Base-by-base conservation (phyloP, 805 yeast genomes). In the Alloascoidea hylecoeti region DNA sequence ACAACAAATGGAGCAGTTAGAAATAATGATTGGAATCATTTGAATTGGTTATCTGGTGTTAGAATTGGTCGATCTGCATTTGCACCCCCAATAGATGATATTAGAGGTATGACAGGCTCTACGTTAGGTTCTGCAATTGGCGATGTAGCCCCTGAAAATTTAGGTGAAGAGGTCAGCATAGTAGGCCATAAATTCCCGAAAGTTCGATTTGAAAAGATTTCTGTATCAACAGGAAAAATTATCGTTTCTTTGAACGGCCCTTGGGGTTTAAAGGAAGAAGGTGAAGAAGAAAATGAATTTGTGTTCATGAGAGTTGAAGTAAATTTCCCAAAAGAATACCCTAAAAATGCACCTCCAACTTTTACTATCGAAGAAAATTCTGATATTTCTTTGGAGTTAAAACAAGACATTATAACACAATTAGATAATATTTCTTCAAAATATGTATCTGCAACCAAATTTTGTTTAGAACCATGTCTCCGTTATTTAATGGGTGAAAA, bases 1-100 rank as follows among this genome's bases (percentile, higher is more conserved):
- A n/a, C 30, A n/a, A n/a, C n/a, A 23, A 23, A n/a, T 23, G 30
- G 30, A 60, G 1, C 48, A 52, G 17, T 60, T 49, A 37, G 58
- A 59, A 39, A 53, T 56, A 17, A 51, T 58, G 1, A 14, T 16
- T 37, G 40, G 57, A 60, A 51, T 46, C 94, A 84, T 50, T 60
- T 89, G 43, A 77, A 80, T 44, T 89, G 97, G 97, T 76, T 94
- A 30, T 78, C 96, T 0, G 96, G 97, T 38, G 94, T 89, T 4
- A 66, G 86, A 41, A 72, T 89, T 44, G 84, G 84, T 1, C 60
- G 64, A 33, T 53, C 72, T 5, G 70, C 69, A 3, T 58, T 61
- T 40, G 49, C 53, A 5, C 42, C 30, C 9, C 30, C 30, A n/a
- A 23, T 23, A 23, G 30, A 23, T 23, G 30, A 23, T n/a, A 9